Evolutionary conservation across 139 green algal species (phyloP), one percentile per base, ranked within the genome.

Genomic region (Chlorokybus atmophyticus): DNA sequence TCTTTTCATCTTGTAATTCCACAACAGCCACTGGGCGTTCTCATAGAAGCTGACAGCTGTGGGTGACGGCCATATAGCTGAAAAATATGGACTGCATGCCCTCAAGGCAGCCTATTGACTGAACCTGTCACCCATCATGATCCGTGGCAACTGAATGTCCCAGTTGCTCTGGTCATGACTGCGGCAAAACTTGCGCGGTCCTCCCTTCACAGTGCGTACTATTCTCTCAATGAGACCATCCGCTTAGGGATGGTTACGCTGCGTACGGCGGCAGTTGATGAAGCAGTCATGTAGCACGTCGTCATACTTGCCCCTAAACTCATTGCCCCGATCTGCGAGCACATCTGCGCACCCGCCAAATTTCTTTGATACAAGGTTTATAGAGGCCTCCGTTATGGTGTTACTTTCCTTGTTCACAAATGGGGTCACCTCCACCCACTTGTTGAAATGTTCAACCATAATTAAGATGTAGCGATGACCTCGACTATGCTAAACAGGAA

Each of bases 401-500:
- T n/a, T 21, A 8, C n/a, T 21, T 6, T 52, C 19, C 44, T 52
- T 52, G 44, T n/a, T 8, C 19, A 8, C n/a, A 28, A 52, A 7
- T 10, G 44, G 10, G 27, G 19, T 7, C 10, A 52, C 14, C 14
- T 52, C 44, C 10, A 52, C 19, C 44, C 44, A 52, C 14, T 52
- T 52, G 44, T 21, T 52, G 44, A 52, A 52, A 23, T 52, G 44
- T 17, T 52, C 44, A 21, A 52, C 27, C 44, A 52, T 52, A 17
- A 52, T 21, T 7, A 52, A 10, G 6, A 52, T 21, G 14, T 26
- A 52, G 10, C 19, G 10, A 23, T 52, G 14, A 17, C 38, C 38
- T n/a, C n/a, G n/a, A n/a, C n/a, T n/a, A n/a, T n/a, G n/a, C n/a
- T n/a, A n/a, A n/a, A n/a, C n/a, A n/a, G n/a, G n/a, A n/a, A n/a